phyloP scores from a whole-genome alignment of 257 asterid species.

The Galeopsis tetrahit region DNA sequence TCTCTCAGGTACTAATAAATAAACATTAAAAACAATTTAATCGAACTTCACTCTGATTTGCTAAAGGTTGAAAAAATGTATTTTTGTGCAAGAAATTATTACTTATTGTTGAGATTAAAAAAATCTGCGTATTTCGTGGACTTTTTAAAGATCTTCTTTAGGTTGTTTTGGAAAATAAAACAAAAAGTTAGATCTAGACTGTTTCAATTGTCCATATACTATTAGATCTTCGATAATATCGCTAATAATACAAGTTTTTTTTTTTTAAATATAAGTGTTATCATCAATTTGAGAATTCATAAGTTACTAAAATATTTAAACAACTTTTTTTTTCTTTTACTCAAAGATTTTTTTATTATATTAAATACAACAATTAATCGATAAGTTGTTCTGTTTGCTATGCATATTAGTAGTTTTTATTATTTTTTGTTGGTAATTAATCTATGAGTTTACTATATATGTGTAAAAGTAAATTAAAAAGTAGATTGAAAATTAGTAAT shows the following conservation, averaged over 20 bases:
- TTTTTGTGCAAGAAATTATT: not conserved
- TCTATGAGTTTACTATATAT: not conserved
- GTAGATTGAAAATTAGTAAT: not conserved
- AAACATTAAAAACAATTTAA: not conserved
- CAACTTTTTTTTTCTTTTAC: not conserved
- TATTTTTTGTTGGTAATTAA: too few relatives aligned
- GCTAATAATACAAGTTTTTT: not conserved
- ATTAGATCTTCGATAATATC: not conserved
- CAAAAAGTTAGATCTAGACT: not conserved
- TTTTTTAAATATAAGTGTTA: too few relatives aligned
- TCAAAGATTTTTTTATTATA: not conserved
- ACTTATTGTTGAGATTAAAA: not conserved
- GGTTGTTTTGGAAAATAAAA: not conserved
- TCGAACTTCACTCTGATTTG: not conserved
- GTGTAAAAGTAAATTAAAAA: not conserved
- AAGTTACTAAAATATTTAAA: too few relatives aligned
- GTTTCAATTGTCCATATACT: not conserved
- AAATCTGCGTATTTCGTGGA: not conserved
- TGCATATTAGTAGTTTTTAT: too few relatives aligned
- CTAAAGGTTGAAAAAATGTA: not conserved
- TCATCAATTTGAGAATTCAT: not conserved
- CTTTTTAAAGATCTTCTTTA: not conserved
- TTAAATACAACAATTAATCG: too few relatives aligned
- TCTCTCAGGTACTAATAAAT: slow-evolving; percentile 44
- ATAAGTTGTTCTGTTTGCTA: too few relatives aligned